Evolutionary conservation across 2,329 filamentous ascomycete genomes (phyloP).

Genomic region (Cladophialophora psammophila): DNA sequence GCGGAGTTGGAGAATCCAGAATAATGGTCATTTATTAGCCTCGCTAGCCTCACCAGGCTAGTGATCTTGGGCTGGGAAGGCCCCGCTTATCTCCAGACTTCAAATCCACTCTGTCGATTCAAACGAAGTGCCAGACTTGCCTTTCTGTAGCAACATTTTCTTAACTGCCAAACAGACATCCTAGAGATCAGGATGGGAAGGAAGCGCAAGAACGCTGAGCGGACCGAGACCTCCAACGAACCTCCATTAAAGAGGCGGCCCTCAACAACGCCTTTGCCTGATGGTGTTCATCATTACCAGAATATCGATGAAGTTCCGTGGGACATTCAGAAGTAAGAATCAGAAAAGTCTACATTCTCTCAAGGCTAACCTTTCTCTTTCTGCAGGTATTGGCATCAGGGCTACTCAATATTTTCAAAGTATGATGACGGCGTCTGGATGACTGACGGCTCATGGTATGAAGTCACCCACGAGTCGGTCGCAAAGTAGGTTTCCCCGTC

Average conservation of each 20-base stretch:
- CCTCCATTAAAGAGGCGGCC: conserved; percentile 21
- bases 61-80: not conserved
- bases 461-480: conserved; percentile 91
- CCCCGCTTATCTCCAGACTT: not conserved
- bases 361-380: conserved; percentile 4
- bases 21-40: not conserved
- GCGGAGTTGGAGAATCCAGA: not conserved
- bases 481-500: conserved; percentile 68
- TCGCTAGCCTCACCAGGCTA: too few species aligned
- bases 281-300: conserved; percentile 78
- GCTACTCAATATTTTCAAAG: conserved; percentile 83
- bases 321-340: conserved; percentile 79
- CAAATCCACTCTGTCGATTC: not conserved
- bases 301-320: conserved; percentile 74
- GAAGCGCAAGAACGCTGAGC: conserved; percentile 28
- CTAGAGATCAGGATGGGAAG: conserved; percentile 20
- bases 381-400: conserved; percentile 84
- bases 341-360: not conserved
- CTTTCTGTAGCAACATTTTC: not conserved
- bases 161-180: conserved; percentile 4
- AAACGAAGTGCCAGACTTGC: too few species aligned
- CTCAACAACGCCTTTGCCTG: conserved; percentile 55
- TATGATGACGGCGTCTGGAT: conserved; percentile 90
- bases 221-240: conserved; percentile 7
- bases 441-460: conserved; percentile 96